Percentiles rank a stretch among this genome's conserved stretches.
phyloP scores from a whole-genome alignment of 2,329 filamentous ascomycete species.

The Emergomyces pasteurianus region DNA sequence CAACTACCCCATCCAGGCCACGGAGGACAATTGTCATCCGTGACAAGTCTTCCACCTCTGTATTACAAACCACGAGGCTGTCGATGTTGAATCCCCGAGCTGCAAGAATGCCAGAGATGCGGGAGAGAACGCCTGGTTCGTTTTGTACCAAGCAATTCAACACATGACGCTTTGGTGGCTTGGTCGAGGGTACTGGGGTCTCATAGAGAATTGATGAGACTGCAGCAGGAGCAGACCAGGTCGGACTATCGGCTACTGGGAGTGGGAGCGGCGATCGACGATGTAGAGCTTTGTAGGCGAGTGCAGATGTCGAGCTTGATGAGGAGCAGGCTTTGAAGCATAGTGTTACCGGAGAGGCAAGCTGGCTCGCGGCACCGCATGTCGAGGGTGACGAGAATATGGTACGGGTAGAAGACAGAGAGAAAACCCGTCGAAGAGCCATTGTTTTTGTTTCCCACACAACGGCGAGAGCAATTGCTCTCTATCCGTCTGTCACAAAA shows the following conservation, averaged over 20 bases:
- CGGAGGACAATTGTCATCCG: conserved; percentile 98
- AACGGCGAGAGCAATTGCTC: neutral
- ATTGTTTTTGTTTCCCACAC: conserved; percentile 15
- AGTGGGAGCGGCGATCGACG: conserved; percentile 78
- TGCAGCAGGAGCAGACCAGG: conserved; percentile 80
- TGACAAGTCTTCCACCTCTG: conserved; percentile 89
- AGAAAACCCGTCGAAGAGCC: conserved; percentile 29
- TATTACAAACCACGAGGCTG: conserved; percentile 93
- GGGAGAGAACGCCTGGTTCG: conserved; percentile 92
- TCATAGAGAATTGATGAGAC: conserved; percentile 99
- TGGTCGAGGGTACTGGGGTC: conserved; percentile 71
- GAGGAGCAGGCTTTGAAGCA: conserved; percentile 3
- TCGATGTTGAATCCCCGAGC: conserved; percentile 99
- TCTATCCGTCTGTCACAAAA: neutral
- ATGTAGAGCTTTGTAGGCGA: conserved; percentile 95
- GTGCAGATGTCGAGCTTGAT: conserved; percentile 66
- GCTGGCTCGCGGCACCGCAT: conserved; percentile 1
- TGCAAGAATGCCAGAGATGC: conserved; percentile 89
- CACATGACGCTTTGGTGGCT: conserved; percentile 84
- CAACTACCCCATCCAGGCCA: conserved; percentile 94
- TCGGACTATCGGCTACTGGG: conserved; percentile 62
- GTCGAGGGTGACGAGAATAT: conserved; percentile 11
- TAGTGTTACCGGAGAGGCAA: neutral
- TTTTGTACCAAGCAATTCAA: conserved; percentile 99
- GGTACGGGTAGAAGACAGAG: conserved; percentile 19